A percentile compares a stretch with the other conserved stretches of the same genome.
These are phyloP conservation scores for Suhomyces pyralidae DNA, from an alignment of 805 yeast species.

Conservation along the genomic window DNA sequence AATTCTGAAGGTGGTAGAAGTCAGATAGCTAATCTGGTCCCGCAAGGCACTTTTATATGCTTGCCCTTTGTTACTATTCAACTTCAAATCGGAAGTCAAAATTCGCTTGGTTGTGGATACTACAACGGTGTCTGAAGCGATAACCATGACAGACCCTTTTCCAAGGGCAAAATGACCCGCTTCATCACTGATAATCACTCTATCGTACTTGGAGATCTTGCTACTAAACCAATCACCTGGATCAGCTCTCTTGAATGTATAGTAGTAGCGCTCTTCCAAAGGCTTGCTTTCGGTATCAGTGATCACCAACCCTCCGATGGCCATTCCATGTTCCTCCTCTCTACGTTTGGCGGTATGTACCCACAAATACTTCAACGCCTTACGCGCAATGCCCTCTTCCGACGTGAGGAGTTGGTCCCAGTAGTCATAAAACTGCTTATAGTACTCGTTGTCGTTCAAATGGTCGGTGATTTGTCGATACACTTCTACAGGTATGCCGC, in stretches of 20 bases:
- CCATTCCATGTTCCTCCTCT: conserved; percentile 58
- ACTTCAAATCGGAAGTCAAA: conserved; percentile 37
- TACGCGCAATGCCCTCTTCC: conserved; percentile 62
- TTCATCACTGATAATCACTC: conserved; percentile 76
- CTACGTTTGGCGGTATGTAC: conserved; percentile 54
- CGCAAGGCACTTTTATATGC: conserved; percentile 48
- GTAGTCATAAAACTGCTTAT: conserved; percentile 56
- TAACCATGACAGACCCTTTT: conserved; percentile 51
- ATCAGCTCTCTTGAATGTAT: conserved; percentile 45
- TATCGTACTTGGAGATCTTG: conserved; percentile 58
- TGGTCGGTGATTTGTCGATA: conserved; percentile 53
- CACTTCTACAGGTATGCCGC: conserved; percentile 50
- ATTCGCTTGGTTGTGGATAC: conserved; percentile 57
- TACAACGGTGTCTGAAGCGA: conserved; percentile 42
- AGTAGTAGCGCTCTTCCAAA: conserved; percentile 33
- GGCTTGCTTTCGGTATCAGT: conserved; percentile 20
- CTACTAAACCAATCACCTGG: conserved; percentile 19
- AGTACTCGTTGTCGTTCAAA: conserved; percentile 36
- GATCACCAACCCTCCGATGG: conserved; percentile 52
- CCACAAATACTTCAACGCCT: conserved; percentile 66
- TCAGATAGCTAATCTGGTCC: conserved; percentile 1
- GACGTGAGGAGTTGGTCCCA: conserved; percentile 74
- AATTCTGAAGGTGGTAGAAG: conserved; percentile 48
- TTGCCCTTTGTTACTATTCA: conserved; percentile 37
- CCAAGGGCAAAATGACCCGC: conserved; percentile 72